phyloP scores from a whole-genome alignment of 768 basidiomycete genomes.

The Suillus americanus region DNA sequence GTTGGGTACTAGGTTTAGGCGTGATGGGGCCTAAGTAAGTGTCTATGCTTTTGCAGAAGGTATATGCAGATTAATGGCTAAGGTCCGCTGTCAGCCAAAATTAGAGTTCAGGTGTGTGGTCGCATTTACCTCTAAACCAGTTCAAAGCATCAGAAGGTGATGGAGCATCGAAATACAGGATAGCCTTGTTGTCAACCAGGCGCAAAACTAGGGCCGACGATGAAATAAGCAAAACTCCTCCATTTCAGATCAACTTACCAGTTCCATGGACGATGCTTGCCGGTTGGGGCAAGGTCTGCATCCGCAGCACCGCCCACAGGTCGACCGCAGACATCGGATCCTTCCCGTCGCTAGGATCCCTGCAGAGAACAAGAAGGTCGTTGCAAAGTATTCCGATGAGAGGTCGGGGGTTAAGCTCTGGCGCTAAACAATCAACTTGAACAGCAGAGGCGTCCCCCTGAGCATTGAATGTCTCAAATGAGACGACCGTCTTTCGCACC shows the following conservation, averaged over 20 bases:
- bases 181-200: conserved; percentile 89
- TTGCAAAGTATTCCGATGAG: conserved; percentile 87
- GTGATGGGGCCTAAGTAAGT: conserved; percentile 10
- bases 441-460: conserved; percentile 78
- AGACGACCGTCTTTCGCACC: conserved; percentile 79
- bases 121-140: conserved; percentile 79
- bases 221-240: background rate
- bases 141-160: conserved; percentile 83
- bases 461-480: conserved; percentile 77
- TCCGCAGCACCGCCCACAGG: conserved; percentile 93
- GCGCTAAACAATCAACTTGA: conserved; percentile 88
- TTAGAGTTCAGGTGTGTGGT: background rate
- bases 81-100: conserved; percentile 6
- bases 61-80: conserved; percentile 89
- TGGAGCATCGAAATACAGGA: conserved; percentile 85
- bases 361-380: conserved; percentile 89
- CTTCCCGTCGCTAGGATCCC: conserved; percentile 79
- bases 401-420: conserved; percentile 78
- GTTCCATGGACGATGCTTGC: conserved; percentile 90
- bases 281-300: conserved; percentile 91
- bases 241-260: conserved; percentile 41
- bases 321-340: conserved; percentile 78
- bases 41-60: conserved; percentile 74
- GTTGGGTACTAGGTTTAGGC: background rate
- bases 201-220: conserved; percentile 58